These are phyloP conservation scores for Suillus occidentalis DNA, from an alignment of 768 basidiomycete genomes.

Conservation along the genomic window DNA sequence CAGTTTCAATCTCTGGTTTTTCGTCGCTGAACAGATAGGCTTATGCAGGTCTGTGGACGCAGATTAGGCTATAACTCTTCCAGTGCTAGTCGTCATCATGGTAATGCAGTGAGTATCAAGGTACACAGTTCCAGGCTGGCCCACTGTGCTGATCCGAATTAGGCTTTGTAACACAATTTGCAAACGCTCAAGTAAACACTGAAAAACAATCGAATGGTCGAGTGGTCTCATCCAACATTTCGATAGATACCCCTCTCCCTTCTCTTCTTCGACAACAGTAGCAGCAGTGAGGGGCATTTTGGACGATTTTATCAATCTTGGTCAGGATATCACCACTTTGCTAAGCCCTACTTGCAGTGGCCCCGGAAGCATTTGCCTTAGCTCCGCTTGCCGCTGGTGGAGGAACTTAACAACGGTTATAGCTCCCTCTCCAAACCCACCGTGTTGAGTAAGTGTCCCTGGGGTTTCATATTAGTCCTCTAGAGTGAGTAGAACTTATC, in stretches of 20 bases:
- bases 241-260: background rate
- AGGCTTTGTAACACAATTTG: background rate
- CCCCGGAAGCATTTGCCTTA: background rate
- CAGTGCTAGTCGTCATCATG: background rate
- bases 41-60: background rate
- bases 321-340: background rate
- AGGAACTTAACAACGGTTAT: slow-evolving; percentile 2
- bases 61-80: background rate
- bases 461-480: background rate
- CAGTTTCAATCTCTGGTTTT: background rate
- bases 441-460: background rate
- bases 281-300: background rate
- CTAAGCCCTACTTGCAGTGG: no score
- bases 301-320: background rate
- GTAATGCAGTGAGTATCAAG: background rate
- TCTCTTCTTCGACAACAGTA: background rate
- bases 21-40: background rate
- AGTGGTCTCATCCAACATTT: background rate
- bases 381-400: background rate
- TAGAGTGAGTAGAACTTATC: background rate
- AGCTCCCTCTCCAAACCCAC: background rate
- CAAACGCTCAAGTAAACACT: background rate
- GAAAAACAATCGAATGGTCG: background rate
- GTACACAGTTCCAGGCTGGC: background rate
- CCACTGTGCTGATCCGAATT: background rate